Evolutionary conservation across 805 yeast genomes (phyloP), one percentile per base, ranked within the genome.

Genomic region (Yarrowia yakushimensis): DNA sequence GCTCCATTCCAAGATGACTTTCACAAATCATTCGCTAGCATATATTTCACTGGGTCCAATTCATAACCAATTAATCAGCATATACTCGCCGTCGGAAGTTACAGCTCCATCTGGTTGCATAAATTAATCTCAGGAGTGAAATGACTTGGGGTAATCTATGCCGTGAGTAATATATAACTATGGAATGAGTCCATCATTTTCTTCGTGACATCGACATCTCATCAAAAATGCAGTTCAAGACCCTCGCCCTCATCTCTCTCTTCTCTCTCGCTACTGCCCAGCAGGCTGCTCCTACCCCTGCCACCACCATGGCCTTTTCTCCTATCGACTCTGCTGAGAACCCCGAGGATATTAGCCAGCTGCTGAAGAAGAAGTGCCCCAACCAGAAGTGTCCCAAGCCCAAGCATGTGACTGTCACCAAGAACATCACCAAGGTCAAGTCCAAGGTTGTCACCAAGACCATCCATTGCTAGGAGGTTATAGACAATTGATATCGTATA

Each of bases 341-440:
- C 34, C 52, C 52, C 25, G 34, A 45, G 18, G 52, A 45, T 4
- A 30, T 45, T 11, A 5, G 13, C 13, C 13, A 12, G 4, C 18
- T 45, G 8, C 8, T 45, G 18, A 12, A 45, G 36, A 45, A 45
- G n/a, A 45, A 45, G 27, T 45, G 52, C 23, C 52, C 52, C 13
- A 18, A 45, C 6, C 23, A 45, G n/a, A 30, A 12, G 23, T 45
- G 52, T 36, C 36, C 25, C 52, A 45, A 45, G 36, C 52, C 52
- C 36, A 30, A 18, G 10, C 52, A 45, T 23, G 13, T 45, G 12
- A 45, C 52, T 17, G 52, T 45, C 8, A 45, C 52, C 52, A 45
- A 45, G 52, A 45, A 45, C 52, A 28, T 45, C 25, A 45, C 52
- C 34, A 45, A 45, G 52, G 52, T 45, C 13, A 17, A 20, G 25